Conservation (phyloP, 2,329 filamentous ascomycete species). For the Pezicula radicicola region DNA sequence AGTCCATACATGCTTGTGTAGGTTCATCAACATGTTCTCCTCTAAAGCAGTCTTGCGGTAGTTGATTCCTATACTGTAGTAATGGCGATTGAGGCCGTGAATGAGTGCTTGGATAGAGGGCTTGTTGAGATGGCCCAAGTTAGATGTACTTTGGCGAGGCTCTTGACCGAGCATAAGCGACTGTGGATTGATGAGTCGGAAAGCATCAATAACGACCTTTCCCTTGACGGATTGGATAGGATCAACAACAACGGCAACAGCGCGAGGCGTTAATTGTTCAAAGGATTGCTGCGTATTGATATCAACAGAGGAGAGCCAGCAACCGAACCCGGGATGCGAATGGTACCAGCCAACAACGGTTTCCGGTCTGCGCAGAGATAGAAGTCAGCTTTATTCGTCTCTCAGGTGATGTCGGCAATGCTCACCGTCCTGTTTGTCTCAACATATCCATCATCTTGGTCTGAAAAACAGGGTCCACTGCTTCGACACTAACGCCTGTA, state of each 20-base stretch:
- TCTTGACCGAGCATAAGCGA: constrained; percentile 97
- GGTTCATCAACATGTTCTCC: constrained; percentile 99
- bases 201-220: constrained; percentile 98
- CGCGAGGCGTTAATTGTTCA: constrained; percentile 93
- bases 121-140: constrained; percentile 97
- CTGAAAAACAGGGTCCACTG: constrained; percentile 97
- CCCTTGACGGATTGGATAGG: constrained; percentile 99
- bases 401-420: background rate
- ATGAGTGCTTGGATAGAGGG: constrained; percentile 99
- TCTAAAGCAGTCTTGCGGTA: constrained; percentile 97
- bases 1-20: constrained; percentile 99
- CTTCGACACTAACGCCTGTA: constrained; percentile 96
- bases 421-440: constrained; percentile 87
- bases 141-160: constrained; percentile 94
- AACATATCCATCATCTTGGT: constrained; percentile 99
- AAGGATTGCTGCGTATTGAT: constrained; percentile 99
- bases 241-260: constrained; percentile 96
- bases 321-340: constrained; percentile 97
- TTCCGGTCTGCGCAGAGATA: constrained; percentile 64
- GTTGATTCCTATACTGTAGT: constrained; percentile 98
- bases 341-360: constrained; percentile 99
- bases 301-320: constrained; percentile 98
- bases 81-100: constrained; percentile 95
- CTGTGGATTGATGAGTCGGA: constrained; percentile 97
- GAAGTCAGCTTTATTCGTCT: constrained; percentile 5